Conservation (phyloP, 495 filamentous ascomycete species). For the Parachaetomium inaequale region DNA sequence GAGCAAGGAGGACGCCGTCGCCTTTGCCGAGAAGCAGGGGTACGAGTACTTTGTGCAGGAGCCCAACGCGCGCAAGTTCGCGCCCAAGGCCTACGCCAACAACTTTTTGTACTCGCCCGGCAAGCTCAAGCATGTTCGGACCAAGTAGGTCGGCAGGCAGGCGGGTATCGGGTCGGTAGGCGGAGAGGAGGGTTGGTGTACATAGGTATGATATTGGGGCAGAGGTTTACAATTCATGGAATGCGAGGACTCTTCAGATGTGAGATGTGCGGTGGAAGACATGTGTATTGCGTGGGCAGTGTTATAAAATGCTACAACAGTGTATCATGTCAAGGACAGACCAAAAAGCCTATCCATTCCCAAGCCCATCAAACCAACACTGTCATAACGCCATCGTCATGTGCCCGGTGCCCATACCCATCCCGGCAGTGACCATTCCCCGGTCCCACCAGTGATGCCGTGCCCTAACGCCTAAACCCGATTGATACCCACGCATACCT, state of each 20-base stretch:
- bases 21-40: slow-evolving; percentile 96
- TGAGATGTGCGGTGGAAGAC: neutral
- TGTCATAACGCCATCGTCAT: slow-evolving; percentile 1
- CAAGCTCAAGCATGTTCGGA: slow-evolving; percentile 88
- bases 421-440: slow-evolving; percentile 4
- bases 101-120: slow-evolving; percentile 83
- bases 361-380: neutral
- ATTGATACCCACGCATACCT: neutral
- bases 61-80: slow-evolving; percentile 79
- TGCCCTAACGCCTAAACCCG: slow-evolving; percentile 14
- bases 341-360: neutral
- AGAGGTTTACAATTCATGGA: neutral
- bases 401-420: slow-evolving; percentile 1
- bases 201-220: neutral
- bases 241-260: neutral
- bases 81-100: slow-evolving; percentile 92
- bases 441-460: neutral
- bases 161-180: slow-evolving; percentile 13
- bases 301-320: no score
- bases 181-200: neutral
- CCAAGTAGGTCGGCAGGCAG: slow-evolving; percentile 70
- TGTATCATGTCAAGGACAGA: neutral
- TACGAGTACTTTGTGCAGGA: slow-evolving; percentile 99
- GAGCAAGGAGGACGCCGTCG: slow-evolving; percentile 89
- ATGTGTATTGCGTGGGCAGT: neutral